Evolutionary conservation across 2,329 filamentous ascomycete genomes (phyloP).

Genomic region (Pestalotiopsis fici): DNA sequence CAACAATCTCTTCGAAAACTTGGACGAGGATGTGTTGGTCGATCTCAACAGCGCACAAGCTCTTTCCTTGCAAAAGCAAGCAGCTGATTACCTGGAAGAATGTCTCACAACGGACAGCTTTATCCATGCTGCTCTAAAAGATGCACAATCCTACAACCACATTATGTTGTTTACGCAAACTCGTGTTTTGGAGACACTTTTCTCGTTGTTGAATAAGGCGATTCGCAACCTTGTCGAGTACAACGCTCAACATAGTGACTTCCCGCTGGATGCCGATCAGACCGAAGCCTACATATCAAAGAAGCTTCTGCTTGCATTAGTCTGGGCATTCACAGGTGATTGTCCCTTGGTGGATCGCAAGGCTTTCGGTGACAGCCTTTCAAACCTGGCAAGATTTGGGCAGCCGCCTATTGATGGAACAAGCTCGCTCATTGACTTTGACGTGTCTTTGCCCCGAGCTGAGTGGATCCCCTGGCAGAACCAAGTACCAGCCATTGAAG

Average conservation of each 20-base stretch:
- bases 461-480: slow-evolving; percentile 95
- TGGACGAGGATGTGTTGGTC: slow-evolving; percentile 87
- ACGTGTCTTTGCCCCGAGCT: slow-evolving; percentile 81
- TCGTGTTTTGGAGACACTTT: slow-evolving; percentile 87
- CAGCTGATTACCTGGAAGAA: slow-evolving; percentile 76
- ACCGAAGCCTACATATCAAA: slow-evolving; percentile 88
- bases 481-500: slow-evolving; percentile 90
- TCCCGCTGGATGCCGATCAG: slow-evolving; percentile 87
- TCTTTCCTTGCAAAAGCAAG: slow-evolving; percentile 74
- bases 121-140: slow-evolving; percentile 72
- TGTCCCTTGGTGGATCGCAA: slow-evolving; percentile 89
- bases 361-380: slow-evolving; percentile 81
- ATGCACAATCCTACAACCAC: slow-evolving; percentile 80
- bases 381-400: slow-evolving; percentile 81
- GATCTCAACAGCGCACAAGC: slow-evolving; percentile 76
- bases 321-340: slow-evolving; percentile 96
- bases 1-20: slow-evolving; percentile 84
- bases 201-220: slow-evolving; percentile 92
- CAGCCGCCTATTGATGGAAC: slow-evolving; percentile 76
- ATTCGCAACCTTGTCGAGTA: slow-evolving; percentile 94
- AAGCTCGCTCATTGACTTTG: slow-evolving; percentile 92
- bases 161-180: slow-evolving; percentile 98
- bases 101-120: slow-evolving; percentile 81
- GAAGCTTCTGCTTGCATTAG: slow-evolving; percentile 87
- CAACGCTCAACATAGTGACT: slow-evolving; percentile 91